These are phyloP conservation scores for Amylocystis lapponica DNA, from an alignment of 768 basidiomycete species.

Conservation along the genomic window DNA sequence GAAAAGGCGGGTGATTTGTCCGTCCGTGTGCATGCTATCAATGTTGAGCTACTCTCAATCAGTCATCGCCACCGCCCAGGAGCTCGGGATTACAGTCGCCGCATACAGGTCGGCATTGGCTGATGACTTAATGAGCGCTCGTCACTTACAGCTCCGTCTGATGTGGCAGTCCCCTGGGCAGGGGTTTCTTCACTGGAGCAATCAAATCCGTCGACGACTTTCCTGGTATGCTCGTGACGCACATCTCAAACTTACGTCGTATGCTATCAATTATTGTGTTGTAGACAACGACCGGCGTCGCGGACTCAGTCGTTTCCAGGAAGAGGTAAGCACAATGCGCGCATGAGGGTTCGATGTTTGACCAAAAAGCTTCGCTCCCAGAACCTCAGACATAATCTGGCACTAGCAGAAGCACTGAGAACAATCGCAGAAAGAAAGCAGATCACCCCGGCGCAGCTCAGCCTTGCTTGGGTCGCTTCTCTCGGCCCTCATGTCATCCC, in stretches of 20 bases:
- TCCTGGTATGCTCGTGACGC: conserved; percentile 16
- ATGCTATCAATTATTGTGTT: neutral
- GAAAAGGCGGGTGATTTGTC: conserved; percentile 27
- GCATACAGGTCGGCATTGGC: conserved; percentile 45
- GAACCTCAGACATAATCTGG: conserved; percentile 26
- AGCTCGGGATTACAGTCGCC: conserved; percentile 48
- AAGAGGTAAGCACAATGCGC: conserved; percentile 4
- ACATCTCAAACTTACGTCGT: neutral
- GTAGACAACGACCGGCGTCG: neutral
- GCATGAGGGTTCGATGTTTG: conserved; percentile 16
- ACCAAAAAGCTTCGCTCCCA: neutral
- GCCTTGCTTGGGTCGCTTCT: conserved; percentile 32
- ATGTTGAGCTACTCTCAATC: neutral
- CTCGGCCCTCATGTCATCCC: conserved; percentile 36
- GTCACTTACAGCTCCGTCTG: no score
- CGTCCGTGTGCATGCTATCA: neutral
- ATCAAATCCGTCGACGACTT: conserved; percentile 34
- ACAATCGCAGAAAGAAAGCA: conserved; percentile 34
- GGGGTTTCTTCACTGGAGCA: conserved; percentile 45
- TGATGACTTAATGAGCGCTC: no score
- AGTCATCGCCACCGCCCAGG: conserved; percentile 46
- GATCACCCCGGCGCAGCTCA: conserved; percentile 32
- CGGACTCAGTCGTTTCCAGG: conserved; percentile 4
- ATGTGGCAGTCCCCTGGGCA: conserved; percentile 51
- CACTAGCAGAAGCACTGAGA: conserved; percentile 33